A percentile compares a stretch with the other conserved stretches of the same genome.
phyloP scores from a whole-genome alignment of 2,329 filamentous ascomycete species.

The Pseudopithomyces chartarum region DNA sequence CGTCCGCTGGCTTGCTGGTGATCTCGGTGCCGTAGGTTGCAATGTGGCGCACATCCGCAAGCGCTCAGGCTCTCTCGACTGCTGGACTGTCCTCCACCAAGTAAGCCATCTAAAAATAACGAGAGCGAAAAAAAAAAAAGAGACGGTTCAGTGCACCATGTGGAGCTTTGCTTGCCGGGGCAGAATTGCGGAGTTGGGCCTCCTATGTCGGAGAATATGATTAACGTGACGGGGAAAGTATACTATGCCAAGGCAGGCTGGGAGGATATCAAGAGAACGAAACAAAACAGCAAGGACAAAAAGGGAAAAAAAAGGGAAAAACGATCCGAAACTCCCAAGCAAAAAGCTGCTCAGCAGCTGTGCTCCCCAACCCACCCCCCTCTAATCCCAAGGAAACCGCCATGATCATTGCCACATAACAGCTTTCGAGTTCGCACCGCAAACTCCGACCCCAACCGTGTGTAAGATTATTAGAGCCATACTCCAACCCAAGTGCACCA shows the following conservation, averaged over 20 bases:
- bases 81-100: background rate
- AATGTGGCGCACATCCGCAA: slow-evolving; percentile 15
- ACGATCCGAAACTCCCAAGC: background rate
- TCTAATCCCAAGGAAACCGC: slow-evolving; percentile 19
- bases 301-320: slow-evolving; percentile 9
- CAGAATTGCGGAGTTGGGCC: slow-evolving; percentile 11
- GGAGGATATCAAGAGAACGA: background rate
- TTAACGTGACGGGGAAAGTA: background rate
- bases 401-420: slow-evolving; percentile 19
- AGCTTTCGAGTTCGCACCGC: slow-evolving; percentile 3
- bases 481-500: slow-evolving; percentile 8
- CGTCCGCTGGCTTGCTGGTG: slow-evolving; percentile 6
- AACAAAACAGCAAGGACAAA: background rate
- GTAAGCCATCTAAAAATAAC: slow-evolving; percentile 6
- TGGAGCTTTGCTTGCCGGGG: slow-evolving; percentile 10
- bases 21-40: slow-evolving; percentile 4
- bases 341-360: slow-evolving; percentile 22
- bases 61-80: slow-evolving; percentile 22
- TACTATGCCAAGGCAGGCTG: background rate
- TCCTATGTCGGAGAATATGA: background rate
- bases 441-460: slow-evolving; percentile 9
- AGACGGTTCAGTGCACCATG: background rate
- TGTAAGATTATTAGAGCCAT: slow-evolving; percentile 17
- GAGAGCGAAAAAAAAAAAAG: too few species aligned
- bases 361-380: slow-evolving; percentile 15